Base-by-base conservation (phyloP, 2,329 filamentous ascomycete genomes). In the Colletotrichum tofieldiae region DNA sequence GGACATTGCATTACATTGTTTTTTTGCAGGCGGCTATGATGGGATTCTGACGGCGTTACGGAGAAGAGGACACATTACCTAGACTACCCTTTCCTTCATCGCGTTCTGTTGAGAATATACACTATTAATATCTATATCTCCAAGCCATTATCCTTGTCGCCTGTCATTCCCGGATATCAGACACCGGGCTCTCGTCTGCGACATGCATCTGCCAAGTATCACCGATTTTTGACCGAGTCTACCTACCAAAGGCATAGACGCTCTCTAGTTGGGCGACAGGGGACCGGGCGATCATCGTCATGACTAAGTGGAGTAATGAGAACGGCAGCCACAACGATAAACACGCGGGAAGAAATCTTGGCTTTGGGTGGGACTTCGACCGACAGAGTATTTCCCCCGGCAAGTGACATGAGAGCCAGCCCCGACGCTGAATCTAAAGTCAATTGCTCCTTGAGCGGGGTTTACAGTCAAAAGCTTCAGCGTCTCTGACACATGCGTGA, bases 31-130 rank as follows among this genome's bases (percentile, higher is more conserved):
- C 52, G 23, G 32, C 37, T 54, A 55, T 37, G 23, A 60, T 16
- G 54, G 60, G 26, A 65, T 39, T 43, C 66, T 32, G 54, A 59
- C 45, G 70, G 70, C 54, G 70, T 72, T 69, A 55, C 2, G 65
- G 70, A 60, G 65, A 69, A 45, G 39, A 54, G 23, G 37, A 62
- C 55, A 52, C 16, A 58, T 39, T 60, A 60, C 54, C 66, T 60
- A 72, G 59, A 60, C 64, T 55, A 70, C 32, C 32, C 26, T 35
- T 55, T 56, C 20, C 47, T 69, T 59, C 45, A 35, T 58, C n/a
- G 54, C 23, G 60, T 51, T 29, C 47, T 26, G 8, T 55, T 65
- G 39, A 26, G 29, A 72, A 70, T 47, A 66, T 23, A 66, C 45
- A 71, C 67, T 20, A 18, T 47, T 67, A 70, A 47, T 59, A 26